phyloP scores from a whole-genome alignment of 192 early-diverging fungal genomes.

The Coemansia sp. region DNA sequence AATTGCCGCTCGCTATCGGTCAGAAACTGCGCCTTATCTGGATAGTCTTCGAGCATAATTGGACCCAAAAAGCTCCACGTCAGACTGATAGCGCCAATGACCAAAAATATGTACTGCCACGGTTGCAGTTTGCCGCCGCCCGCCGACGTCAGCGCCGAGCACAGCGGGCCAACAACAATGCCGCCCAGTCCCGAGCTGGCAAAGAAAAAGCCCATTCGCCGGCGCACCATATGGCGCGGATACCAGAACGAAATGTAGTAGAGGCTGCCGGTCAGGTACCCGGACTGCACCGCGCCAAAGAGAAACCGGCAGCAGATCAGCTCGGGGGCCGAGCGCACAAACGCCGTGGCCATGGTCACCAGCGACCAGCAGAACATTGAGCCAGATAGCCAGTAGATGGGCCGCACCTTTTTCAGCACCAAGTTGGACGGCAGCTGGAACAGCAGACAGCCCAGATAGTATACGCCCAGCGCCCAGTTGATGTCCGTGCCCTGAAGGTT shows the following conservation, averaged over 20 bases:
- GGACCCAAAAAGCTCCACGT: conserved; percentile 35
- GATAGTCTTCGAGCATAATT: conserved; percentile 33
- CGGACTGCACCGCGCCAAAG: conserved; percentile 45
- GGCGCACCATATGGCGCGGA: conserved; percentile 30
- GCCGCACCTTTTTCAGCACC: conserved; percentile 28
- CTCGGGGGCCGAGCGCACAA: conserved; percentile 8
- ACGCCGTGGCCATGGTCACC: conserved; percentile 23
- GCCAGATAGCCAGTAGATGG: conserved; percentile 33
- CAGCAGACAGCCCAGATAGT: conserved; percentile 44
- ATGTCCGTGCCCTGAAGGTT: conserved; percentile 28
- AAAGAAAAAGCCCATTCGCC: conserved; percentile 44
- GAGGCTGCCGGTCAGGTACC: conserved; percentile 40
- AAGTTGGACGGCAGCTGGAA: conserved; percentile 48
- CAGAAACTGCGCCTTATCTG: conserved; percentile 35
- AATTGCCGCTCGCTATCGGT: conserved; percentile 21
- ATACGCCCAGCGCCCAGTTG: conserved; percentile 30
- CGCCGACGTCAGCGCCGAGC: conserved; percentile 16
- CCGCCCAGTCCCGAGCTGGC: conserved; percentile 37
- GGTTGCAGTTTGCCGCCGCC: not conserved
- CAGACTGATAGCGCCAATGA: conserved; percentile 19
- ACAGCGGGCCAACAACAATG: conserved; percentile 37
- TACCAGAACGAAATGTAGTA: conserved; percentile 53
- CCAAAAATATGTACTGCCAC: conserved; percentile 40
- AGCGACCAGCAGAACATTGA: conserved; percentile 34
- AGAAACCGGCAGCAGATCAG: conserved; percentile 25